These are phyloP conservation scores for Monilinia polystroma DNA, from an alignment of 2,329 filamentous ascomycete species.

Conservation along the genomic window DNA sequence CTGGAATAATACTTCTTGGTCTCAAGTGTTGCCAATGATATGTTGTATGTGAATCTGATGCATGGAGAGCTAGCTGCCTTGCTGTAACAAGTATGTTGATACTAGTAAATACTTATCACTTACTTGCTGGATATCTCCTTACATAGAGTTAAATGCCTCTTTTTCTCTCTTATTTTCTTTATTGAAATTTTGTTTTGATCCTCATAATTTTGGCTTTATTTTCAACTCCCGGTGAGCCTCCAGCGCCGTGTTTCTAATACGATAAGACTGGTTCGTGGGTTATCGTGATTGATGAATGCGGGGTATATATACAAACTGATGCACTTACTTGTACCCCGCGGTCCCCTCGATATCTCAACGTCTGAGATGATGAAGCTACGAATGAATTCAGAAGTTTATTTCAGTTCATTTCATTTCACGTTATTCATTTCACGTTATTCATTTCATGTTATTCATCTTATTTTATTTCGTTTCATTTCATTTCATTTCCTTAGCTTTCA, in stretches of 20 bases:
- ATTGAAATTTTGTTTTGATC: no score
- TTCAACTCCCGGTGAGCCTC: neutral
- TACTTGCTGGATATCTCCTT: neutral
- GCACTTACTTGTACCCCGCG: no score
- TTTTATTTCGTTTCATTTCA: no score
- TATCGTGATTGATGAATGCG: conserved; percentile 12
- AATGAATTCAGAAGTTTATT: neutral
- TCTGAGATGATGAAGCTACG: neutral
- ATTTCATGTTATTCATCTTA: no score
- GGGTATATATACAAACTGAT: neutral
- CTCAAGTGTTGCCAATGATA: neutral
- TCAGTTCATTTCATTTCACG: no score
- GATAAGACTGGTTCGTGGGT: conserved; percentile 12
- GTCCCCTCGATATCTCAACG: neutral
- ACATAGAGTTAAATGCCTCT: neutral
- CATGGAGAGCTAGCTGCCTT: neutral
- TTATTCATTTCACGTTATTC: no score
- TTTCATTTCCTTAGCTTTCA: neutral
- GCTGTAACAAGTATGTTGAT: neutral
- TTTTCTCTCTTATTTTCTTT: no score
- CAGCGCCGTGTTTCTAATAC: neutral
- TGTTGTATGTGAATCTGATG: neutral
- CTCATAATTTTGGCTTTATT: no score
- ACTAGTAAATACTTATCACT: neutral
- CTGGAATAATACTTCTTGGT: neutral